A percentile compares a stretch with the other conserved stretches of the same genome.
Evolutionary conservation across 768 basidiomycete genomes (phyloP).

Genomic region (Pholiota conissans): DNA sequence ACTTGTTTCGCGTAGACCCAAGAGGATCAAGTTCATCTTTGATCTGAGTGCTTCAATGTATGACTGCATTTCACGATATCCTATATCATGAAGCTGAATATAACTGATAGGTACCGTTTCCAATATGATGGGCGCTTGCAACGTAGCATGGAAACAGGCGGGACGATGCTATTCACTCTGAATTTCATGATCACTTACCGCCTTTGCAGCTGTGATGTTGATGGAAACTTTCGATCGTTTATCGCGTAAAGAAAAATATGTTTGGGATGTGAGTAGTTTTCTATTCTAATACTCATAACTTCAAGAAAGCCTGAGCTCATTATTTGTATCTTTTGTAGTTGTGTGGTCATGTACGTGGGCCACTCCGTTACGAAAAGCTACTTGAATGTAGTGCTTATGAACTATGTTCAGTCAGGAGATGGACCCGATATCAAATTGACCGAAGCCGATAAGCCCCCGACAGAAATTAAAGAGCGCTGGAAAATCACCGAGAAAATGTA

Average conservation of each 20-base stretch:
- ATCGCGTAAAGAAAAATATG: slow-evolving; percentile 67
- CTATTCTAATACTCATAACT: too few relatives aligned
- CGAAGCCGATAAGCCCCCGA: slow-evolving; percentile 45
- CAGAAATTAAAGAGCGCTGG: slow-evolving; percentile 60
- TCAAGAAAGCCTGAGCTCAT: too few relatives aligned
- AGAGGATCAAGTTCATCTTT: slow-evolving; percentile 68
- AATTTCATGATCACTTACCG: neutral
- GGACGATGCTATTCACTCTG: neutral
- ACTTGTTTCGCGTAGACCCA: too few relatives aligned
- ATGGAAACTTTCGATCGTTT: slow-evolving; percentile 71
- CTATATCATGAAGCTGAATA: neutral
- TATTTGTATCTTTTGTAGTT: slow-evolving; percentile 49
- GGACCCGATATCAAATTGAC: slow-evolving; percentile 56
- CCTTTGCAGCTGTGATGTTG: slow-evolving; percentile 60
- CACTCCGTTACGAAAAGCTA: neutral
- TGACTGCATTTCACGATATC: slow-evolving; percentile 18
- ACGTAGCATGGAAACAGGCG: slow-evolving; percentile 66
- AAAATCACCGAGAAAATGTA: slow-evolving; percentile 71
- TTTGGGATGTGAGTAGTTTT: slow-evolving; percentile 63
- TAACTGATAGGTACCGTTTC: slow-evolving; percentile 58
- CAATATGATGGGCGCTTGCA: slow-evolving; percentile 69
- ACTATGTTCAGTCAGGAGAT: slow-evolving; percentile 61
- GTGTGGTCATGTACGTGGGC: slow-evolving; percentile 56
- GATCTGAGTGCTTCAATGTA: slow-evolving; percentile 74
- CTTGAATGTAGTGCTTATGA: too few relatives aligned